phyloP scores from a whole-genome alignment of 208 protist genomes.

The Crithidia brevicula region DNA sequence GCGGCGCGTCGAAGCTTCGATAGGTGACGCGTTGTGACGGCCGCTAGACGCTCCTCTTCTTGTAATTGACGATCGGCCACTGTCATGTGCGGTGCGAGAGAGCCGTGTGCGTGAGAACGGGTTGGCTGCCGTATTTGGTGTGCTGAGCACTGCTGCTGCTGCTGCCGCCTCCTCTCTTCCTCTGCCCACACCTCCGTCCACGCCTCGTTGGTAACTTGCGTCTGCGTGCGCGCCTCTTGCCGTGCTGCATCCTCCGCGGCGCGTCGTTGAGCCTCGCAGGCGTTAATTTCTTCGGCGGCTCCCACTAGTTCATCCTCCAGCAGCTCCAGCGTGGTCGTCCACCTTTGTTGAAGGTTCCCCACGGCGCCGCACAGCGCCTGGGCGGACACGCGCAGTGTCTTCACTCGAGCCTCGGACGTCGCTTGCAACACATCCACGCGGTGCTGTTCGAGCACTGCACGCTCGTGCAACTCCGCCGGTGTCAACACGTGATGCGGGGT shows the following conservation, averaged over 20 bases:
- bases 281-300: conserved; percentile 17
- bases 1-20: conserved; percentile 8
- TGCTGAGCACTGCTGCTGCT: not conserved
- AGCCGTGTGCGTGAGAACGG: no score
- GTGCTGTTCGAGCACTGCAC: conserved; percentile 10
- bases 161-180: not conserved
- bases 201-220: conserved; percentile 12
- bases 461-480: not conserved
- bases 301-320: conserved; percentile 28
- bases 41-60: conserved; percentile 8
- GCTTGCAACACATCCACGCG: conserved; percentile 4
- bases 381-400: not conserved
- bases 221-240: conserved; percentile 8
- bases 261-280: conserved; percentile 16
- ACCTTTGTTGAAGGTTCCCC: conserved; percentile 7
- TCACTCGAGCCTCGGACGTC: not conserved
- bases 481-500: not conserved
- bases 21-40: conserved; percentile 5
- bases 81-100: no score
- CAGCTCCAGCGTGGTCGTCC: conserved; percentile 25
- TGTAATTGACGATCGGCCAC: not conserved
- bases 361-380: conserved; percentile 5
- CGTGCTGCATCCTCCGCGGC: conserved; percentile 23
- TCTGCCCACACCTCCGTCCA: conserved; percentile 16
- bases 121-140: no score